phyloP scores from a whole-genome alignment of 2,329 filamentous ascomycete species.

The Alternaria brassicicola region DNA sequence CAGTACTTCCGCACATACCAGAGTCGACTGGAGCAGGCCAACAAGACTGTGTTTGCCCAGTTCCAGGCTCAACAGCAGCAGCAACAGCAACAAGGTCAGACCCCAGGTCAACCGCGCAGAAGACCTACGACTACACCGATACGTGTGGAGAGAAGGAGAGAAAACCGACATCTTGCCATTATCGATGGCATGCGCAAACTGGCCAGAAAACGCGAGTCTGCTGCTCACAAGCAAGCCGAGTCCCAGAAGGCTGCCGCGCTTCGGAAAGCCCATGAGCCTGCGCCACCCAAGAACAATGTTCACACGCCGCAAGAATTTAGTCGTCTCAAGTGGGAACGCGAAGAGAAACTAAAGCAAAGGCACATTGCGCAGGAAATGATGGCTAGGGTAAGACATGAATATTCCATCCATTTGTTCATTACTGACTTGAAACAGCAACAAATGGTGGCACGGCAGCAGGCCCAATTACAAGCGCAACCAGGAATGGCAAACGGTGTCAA shows the following conservation, averaged over 20 bases:
- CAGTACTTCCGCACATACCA: constrained; percentile 87
- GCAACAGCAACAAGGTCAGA: constrained; percentile 62
- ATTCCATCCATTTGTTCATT: not conserved
- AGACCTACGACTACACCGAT: constrained; percentile 73
- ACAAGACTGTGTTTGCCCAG: constrained; percentile 63
- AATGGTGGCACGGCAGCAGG: constrained; percentile 47
- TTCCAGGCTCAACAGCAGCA: constrained; percentile 61
- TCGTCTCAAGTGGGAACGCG: constrained; percentile 83
- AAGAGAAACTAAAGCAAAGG: constrained; percentile 67
- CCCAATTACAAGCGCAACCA: constrained; percentile 47
- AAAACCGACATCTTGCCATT: constrained; percentile 83
- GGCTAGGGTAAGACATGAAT: constrained; percentile 50
- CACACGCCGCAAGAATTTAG: constrained; percentile 92
- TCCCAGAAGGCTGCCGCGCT: constrained; percentile 71
- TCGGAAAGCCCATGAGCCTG: constrained; percentile 77
- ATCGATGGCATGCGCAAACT: constrained; percentile 95
- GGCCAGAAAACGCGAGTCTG: constrained; percentile 89
- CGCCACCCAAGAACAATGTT: constrained; percentile 63
- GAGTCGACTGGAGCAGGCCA: constrained; percentile 66
- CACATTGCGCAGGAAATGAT: constrained; percentile 63
- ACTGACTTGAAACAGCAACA: constrained; percentile 40
- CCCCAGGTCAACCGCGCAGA: constrained; percentile 61
- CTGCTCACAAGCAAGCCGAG: constrained; percentile 86
- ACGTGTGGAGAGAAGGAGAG: constrained; percentile 83
- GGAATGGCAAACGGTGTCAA: constrained; percentile 46